Conservation (phyloP, 2,329 filamentous ascomycete species). For the Penicillium glabrum region DNA sequence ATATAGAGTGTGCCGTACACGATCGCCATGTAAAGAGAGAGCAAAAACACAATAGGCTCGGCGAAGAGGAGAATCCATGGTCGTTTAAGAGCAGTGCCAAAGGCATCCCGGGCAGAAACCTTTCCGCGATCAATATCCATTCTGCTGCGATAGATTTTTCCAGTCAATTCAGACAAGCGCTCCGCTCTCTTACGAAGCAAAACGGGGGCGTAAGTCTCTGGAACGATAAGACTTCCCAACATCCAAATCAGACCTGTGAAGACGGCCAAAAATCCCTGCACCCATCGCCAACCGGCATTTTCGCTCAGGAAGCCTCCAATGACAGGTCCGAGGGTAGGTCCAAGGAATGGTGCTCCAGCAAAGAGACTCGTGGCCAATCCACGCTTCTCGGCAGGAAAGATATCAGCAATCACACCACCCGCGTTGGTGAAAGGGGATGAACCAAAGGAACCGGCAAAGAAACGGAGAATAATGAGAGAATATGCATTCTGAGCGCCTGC, state of each 20-base stretch:
- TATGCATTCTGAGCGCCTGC: constrained; percentile 57
- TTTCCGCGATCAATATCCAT: constrained; percentile 37
- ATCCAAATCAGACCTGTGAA: constrained; percentile 48
- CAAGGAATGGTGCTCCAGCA: constrained; percentile 46
- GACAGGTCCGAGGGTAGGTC: constrained; percentile 24
- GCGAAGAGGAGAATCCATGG: constrained; percentile 46
- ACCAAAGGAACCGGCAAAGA: constrained; percentile 50
- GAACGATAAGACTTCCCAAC: constrained; percentile 38
- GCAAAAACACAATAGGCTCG: constrained; percentile 48
- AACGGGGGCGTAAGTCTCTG: constrained; percentile 50
- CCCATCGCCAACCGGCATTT: constrained; percentile 48
- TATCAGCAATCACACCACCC: constrained; percentile 49
- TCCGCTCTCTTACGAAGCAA: constrained; percentile 47
- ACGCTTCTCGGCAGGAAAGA: constrained; percentile 43
- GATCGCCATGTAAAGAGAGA: constrained; percentile 47
- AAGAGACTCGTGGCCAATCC: constrained; percentile 46
- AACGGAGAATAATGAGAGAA: constrained; percentile 61
- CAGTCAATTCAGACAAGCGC: constrained; percentile 44
- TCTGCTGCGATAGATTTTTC: constrained; percentile 42
- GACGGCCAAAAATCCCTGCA: constrained; percentile 45
- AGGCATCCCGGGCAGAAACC: constrained; percentile 33
- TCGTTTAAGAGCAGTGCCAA: constrained; percentile 45
- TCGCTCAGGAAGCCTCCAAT: constrained; percentile 52
- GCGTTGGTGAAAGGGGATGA: constrained; percentile 47
- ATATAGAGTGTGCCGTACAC: constrained; percentile 50